Evolutionary conservation across 352 stramenopile species (phyloP).

Genomic region (Aphanomyces stellatus): DNA sequence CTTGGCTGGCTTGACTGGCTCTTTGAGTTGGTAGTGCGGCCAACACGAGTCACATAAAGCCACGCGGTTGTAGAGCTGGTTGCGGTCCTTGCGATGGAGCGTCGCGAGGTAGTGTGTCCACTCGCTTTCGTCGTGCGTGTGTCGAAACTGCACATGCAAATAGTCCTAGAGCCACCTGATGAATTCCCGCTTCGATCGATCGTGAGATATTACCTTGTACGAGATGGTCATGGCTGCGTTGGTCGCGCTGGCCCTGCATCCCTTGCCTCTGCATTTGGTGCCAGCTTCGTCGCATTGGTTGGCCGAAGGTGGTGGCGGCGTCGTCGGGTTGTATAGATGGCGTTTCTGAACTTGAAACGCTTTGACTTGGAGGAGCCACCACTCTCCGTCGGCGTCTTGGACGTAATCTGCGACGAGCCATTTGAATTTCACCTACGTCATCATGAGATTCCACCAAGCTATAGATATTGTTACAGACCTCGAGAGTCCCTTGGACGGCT

Average conservation of each 20-base stretch:
- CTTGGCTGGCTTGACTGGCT: no score
- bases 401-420: conserved; percentile 51
- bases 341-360: conserved; percentile 42
- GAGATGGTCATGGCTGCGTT: no score
- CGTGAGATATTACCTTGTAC: no score
- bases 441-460: not conserved
- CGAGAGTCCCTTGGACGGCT: not conserved
- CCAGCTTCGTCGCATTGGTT: no score
- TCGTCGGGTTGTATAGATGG: no score
- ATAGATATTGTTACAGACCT: not conserved
- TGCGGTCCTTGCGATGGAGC: conserved; percentile 10
- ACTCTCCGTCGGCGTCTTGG: conserved; percentile 38
- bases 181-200: no score
- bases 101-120: not conserved
- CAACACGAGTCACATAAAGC: not conserved
- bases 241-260: no score
- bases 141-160: not conserved
- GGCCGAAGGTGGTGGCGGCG: no score
- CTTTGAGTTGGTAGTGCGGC: conserved; percentile 1
- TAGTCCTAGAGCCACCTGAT: no score
- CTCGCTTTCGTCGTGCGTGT: not conserved
- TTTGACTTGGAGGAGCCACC: conserved; percentile 68
- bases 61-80: conserved; percentile 15
- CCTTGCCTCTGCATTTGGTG: no score
- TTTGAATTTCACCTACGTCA: conserved; percentile 26